These are phyloP conservation scores for Yamadazyma epiphylla DNA, from an alignment of 1,139 yeast genomes.

Conservation along the genomic window DNA sequence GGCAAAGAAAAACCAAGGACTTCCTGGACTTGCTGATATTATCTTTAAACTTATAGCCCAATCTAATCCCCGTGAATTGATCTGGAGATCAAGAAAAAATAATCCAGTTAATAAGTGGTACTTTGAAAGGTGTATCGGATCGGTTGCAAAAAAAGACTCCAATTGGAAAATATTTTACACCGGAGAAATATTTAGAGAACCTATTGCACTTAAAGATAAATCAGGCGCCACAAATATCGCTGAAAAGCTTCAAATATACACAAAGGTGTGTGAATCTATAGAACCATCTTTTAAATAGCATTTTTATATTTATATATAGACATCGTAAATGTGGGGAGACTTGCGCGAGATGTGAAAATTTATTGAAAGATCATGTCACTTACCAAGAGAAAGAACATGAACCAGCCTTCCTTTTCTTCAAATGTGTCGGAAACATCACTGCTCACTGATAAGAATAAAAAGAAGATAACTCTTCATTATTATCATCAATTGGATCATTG, in stretches of 20 bases:
- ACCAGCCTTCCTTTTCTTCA: background rate
- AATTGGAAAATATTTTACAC: constrained; percentile 71
- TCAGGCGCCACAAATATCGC: constrained; percentile 25
- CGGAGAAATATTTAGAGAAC: constrained; percentile 45
- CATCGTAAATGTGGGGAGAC: too few species aligned
- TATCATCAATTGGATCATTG: constrained; percentile 62
- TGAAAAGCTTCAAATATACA: constrained; percentile 24
- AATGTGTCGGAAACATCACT: too few species aligned
- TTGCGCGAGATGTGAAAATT: too few species aligned
- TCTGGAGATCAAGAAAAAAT: constrained; percentile 83
- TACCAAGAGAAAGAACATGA: too few species aligned
- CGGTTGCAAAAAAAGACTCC: constrained; percentile 48
- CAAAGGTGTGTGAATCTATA: constrained; percentile 30
- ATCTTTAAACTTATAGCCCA: constrained; percentile 77
- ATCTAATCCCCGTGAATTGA: constrained; percentile 65
- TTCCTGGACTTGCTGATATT: constrained; percentile 90
- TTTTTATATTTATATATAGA: too few species aligned
- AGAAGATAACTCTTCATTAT: constrained; percentile 14
- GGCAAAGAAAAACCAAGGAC: constrained; percentile 75
- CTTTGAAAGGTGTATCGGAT: constrained; percentile 84
- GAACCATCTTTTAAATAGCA: constrained; percentile 25
- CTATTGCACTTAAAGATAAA: constrained; percentile 22
- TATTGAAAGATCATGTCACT: too few species aligned
- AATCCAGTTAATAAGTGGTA: constrained; percentile 98
- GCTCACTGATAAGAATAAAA: too few species aligned